Conservation (phyloP, 495 filamentous ascomycete species). For the Neurospora discreta region DNA sequence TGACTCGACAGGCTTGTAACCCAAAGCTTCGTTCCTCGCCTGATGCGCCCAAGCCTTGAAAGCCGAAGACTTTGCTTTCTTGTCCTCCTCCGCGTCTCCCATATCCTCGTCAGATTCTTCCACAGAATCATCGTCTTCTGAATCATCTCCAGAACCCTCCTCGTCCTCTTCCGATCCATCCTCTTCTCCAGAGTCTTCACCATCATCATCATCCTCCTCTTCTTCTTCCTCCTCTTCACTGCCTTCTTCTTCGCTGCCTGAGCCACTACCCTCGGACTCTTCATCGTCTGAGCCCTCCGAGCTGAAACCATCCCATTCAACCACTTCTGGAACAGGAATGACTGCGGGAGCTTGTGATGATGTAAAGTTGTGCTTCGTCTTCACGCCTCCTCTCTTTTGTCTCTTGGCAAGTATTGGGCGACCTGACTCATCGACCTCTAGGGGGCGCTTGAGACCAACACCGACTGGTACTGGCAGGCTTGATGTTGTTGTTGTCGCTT, state of each 20-base stretch:
- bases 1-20: conserved; percentile 30
- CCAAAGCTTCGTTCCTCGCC: conserved; percentile 65
- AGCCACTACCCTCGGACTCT: conserved; percentile 8
- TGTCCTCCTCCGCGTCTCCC: conserved; percentile 21
- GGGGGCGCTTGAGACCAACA: conserved; percentile 74
- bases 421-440: conserved; percentile 67
- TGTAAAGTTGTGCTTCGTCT: conserved; percentile 30
- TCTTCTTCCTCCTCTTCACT: conserved; percentile 16
- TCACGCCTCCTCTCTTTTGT: conserved; percentile 42
- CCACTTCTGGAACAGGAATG: conserved; percentile 14
- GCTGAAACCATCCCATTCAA: conserved; percentile 32
- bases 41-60: conserved; percentile 92
- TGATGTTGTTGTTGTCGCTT: conserved; percentile 1
- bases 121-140: conserved; percentile 14
- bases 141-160: conserved; percentile 13
- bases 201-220: background rate
- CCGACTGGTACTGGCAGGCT: conserved; percentile 38
- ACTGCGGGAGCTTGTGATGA: conserved; percentile 14
- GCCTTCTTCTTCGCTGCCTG: background rate
- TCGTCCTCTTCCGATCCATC: conserved; percentile 10
- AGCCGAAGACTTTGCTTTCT: conserved; percentile 43
- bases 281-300: conserved; percentile 13
- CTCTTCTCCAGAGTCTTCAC: background rate
- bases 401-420: conserved; percentile 69
- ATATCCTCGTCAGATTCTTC: conserved; percentile 18